These are phyloP conservation scores for Rhizopogon roseolus DNA, from an alignment of 768 basidiomycete genomes.

Conservation along the genomic window DNA sequence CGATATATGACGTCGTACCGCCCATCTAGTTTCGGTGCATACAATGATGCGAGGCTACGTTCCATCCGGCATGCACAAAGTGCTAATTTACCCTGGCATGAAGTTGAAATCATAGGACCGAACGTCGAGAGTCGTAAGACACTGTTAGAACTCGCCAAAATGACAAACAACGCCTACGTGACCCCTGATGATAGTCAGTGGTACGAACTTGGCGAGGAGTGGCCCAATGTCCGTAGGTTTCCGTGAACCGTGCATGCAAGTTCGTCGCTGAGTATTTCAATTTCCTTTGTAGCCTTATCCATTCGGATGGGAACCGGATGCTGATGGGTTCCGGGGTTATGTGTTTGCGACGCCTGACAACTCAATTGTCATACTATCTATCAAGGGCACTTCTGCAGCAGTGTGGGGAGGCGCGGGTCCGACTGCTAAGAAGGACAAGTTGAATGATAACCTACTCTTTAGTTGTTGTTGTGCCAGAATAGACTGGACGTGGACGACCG, in stretches of 20 bases:
- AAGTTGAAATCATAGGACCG: conserved; percentile 67
- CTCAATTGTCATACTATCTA: conserved; percentile 76
- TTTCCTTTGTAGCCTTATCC: conserved; percentile 39
- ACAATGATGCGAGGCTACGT: conserved; percentile 37
- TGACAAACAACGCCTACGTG: conserved; percentile 91
- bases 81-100: conserved; percentile 59
- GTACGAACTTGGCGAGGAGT: conserved; percentile 70
- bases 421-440: conserved; percentile 87
- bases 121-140: conserved; percentile 75
- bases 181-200: conserved; percentile 57
- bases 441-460: conserved; percentile 91
- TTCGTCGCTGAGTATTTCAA: background rate
- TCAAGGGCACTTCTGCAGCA: conserved; percentile 91
- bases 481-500: conserved; percentile 91
- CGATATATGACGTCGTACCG: conserved; percentile 34
- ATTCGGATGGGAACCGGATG: conserved; percentile 89
- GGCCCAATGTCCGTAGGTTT: conserved; percentile 47
- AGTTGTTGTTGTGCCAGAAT: conserved; percentile 92
- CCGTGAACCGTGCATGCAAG: background rate
- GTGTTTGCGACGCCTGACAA: conserved; percentile 86
- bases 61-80: conserved; percentile 45
- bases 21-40: conserved; percentile 44
- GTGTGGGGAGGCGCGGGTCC: conserved; percentile 71
- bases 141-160: conserved; percentile 82
- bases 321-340: conserved; percentile 87